These are phyloP conservation scores for Azolla pinnata DNA, from an alignment of 75 land plant species.

Conservation along the genomic window DNA sequence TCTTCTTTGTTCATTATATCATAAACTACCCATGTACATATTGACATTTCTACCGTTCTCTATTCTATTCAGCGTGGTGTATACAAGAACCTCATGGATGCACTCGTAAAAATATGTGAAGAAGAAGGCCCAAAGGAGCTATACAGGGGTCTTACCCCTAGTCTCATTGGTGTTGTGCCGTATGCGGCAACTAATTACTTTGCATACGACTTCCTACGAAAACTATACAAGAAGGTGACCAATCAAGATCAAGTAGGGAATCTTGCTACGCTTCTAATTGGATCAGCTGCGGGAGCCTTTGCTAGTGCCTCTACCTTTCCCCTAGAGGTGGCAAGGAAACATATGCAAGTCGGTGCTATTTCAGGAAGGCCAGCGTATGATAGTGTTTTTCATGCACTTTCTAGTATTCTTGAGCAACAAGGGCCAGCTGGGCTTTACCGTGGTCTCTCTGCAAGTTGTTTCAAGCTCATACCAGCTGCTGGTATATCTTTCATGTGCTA, in stretches of 20 bases:
- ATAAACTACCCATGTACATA: not conserved
- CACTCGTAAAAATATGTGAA: constrained; percentile 63
- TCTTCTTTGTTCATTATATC: not conserved
- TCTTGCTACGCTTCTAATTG: constrained; percentile 70
- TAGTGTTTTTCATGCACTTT: constrained; percentile 73
- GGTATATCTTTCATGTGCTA: constrained; percentile 99
- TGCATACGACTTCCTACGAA: constrained; percentile 70
- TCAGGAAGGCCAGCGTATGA: constrained; percentile 70
- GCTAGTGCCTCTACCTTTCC: constrained; percentile 79
- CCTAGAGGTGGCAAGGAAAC: constrained; percentile 84
- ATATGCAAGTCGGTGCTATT: constrained; percentile 85
- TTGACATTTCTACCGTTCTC: not conserved
- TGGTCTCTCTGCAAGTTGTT: constrained; percentile 90
- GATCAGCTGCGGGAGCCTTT: constrained; percentile 76
- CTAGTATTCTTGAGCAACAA: constrained; percentile 72
- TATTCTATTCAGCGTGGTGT: constrained; percentile 56
- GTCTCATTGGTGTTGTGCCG: constrained; percentile 87
- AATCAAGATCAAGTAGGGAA: constrained; percentile 71
- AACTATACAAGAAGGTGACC: constrained; percentile 50
- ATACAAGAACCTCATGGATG: constrained; percentile 69
- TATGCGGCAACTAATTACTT: constrained; percentile 89
- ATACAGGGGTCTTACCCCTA: constrained; percentile 82
- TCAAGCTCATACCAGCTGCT: constrained; percentile 95
- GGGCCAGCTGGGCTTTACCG: constrained; percentile 70
- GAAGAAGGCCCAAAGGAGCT: constrained; percentile 81